These are phyloP conservation scores for Hamamelis virginiana DNA, from an alignment of 164 flowering plant genomes.

Conservation along the genomic window DNA sequence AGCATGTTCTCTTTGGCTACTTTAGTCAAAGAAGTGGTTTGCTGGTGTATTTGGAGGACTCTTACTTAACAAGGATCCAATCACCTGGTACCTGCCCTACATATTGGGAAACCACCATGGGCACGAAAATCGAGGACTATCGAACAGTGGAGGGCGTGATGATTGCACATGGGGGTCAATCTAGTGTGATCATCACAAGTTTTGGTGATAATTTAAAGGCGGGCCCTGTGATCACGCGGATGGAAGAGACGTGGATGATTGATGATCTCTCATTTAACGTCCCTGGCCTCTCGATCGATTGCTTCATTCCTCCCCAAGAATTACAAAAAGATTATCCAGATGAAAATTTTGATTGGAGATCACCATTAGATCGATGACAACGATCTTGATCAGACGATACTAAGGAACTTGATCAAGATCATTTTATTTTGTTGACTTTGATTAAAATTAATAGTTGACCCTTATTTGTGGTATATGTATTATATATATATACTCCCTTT, in stretches of 20 bases:
- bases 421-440: not conserved
- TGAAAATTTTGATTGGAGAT: slow-evolving; percentile 36
- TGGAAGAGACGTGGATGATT: slow-evolving; percentile 77
- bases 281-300: slow-evolving; percentile 66
- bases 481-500: not conserved
- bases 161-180: slow-evolving; percentile 76
- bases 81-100: slow-evolving; percentile 61
- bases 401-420: not conserved
- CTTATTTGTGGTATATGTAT: not conserved
- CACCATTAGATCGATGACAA: slow-evolving; percentile 27
- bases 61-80: slow-evolving; percentile 68
- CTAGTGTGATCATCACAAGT: slow-evolving; percentile 55
- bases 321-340: slow-evolving; percentile 29
- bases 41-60: slow-evolving; percentile 70
- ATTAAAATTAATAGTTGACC: not conserved
- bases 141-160: slow-evolving; percentile 62
- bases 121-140: slow-evolving; percentile 64
- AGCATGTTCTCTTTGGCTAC: slow-evolving; percentile 68
- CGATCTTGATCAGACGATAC: slow-evolving; percentile 5
- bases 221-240: slow-evolving; percentile 49
- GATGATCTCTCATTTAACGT: slow-evolving; percentile 81
- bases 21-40: slow-evolving; percentile 82
- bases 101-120: slow-evolving; percentile 86
- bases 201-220: slow-evolving; percentile 68
- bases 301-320: slow-evolving; percentile 77